Conservation (phyloP, 139 green algal genomes). For the Edaphochlamys debaryana region DNA sequence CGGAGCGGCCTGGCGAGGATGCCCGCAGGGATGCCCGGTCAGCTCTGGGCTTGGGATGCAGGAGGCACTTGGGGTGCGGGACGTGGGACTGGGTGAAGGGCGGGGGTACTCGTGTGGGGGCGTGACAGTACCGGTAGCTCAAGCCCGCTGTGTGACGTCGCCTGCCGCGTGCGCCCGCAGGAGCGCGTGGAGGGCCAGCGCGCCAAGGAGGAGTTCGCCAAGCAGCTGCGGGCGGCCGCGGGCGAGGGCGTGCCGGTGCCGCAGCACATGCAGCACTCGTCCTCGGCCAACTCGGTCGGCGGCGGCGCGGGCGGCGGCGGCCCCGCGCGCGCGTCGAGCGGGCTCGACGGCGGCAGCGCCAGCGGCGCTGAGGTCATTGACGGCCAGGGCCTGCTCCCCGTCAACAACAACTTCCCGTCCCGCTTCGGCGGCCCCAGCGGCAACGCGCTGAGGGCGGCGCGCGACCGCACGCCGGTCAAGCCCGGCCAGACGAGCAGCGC, state of each 20-base stretch:
- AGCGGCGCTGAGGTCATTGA: slow-evolving; percentile 10
- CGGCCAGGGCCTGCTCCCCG: slow-evolving; percentile 7
- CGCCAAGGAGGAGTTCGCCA: slow-evolving; percentile 39
- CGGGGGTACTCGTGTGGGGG: no score
- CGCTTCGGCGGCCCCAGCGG: slow-evolving; percentile 11
- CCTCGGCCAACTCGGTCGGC: not conserved
- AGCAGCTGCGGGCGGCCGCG: slow-evolving; percentile 20
- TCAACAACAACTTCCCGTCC: slow-evolving; percentile 30
- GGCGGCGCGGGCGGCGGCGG: not conserved
- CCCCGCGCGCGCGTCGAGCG: not conserved
- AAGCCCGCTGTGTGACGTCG: no score
- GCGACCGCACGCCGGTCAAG: not conserved
- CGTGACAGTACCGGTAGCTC: no score
- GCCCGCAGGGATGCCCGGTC: no score
- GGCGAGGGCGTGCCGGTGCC: not conserved
- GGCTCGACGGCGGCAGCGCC: no score
- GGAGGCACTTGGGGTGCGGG: no score
- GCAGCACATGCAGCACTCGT: not conserved
- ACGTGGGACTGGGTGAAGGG: no score
- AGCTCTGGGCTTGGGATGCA: no score
- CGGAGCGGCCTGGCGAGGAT: no score
- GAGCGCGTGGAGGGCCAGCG: slow-evolving; percentile 35
- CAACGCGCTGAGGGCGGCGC: slow-evolving; percentile 3
- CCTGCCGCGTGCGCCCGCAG: no score
- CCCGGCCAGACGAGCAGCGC: not conserved